Evolutionary conservation across 2,329 filamentous ascomycete species (phyloP), one percentile per base, ranked within the genome.

Genomic region (Ophiostoma fasciatum): DNA sequence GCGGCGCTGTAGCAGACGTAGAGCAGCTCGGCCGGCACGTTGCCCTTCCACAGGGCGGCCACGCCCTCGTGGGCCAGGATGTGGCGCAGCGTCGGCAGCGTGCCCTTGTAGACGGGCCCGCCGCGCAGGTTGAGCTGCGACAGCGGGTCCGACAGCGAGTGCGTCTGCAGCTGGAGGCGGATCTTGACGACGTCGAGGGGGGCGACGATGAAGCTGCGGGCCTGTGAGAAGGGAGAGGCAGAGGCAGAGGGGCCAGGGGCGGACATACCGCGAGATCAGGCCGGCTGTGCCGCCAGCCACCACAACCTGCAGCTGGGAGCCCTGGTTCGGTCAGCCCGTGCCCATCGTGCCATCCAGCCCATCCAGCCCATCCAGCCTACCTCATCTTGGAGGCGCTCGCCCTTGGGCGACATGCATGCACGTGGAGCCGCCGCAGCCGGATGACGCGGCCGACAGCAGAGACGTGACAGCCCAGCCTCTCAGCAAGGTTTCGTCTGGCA

Each of bases 171-270:
- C 56, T 98, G 90, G 31, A 96, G 77, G 31, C 90, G 82, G 60
- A 98, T 98, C 65, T 98, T 96, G 61, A 96, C 76, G 44, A 98
- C 90, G 58, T 98, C 90, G 46, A 98, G 80, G 36, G 90, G 90
- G 14, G 90, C 84, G 53, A 96, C 79, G 52, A 90, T 74, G 64
- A 98, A 96, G 54, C 82, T 85, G 48, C 7, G 12, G 17, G 38
- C 21, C 12, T 12, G 18, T 11, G 20, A 33, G 23, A 32, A 17
- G 25, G 28, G 20, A 8, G 22, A 14, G 12, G 17, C n/a, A 36
- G 12, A 20, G 23, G 23, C n/a, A 21, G 10, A 15, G 20, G 15
- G 19, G n/a, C n/a, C n/a, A 31, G 17, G 31, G 18, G 12, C 14
- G 4, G 7, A 31, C 20, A 38, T 66, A 84, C 79, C 87, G 79